These are phyloP conservation scores for Pseudohalonectria lignicola DNA, from an alignment of 2,329 filamentous ascomycete species.

Conservation along the genomic window DNA sequence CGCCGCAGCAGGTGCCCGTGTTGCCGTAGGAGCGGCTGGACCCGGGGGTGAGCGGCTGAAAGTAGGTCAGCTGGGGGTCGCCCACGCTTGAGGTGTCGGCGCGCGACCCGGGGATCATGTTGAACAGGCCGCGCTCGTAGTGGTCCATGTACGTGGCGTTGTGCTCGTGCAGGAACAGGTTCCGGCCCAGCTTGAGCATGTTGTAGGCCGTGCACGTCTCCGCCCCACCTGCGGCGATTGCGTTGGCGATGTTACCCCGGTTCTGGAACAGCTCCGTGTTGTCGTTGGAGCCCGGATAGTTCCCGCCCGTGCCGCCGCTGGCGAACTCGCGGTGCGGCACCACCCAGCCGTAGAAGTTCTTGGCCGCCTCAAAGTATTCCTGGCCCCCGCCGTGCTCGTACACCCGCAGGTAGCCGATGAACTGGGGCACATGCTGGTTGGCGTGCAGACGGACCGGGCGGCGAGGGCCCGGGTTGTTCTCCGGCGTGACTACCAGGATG, in stretches of 20 bases:
- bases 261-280: slow-evolving; percentile 21
- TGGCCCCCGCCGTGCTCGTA: slow-evolving; percentile 17
- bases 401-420: slow-evolving; percentile 18
- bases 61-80: slow-evolving; percentile 17
- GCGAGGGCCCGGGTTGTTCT: slow-evolving; percentile 17
- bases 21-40: slow-evolving; percentile 17
- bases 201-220: slow-evolving; percentile 22
- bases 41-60: slow-evolving; percentile 17
- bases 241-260: slow-evolving; percentile 19
- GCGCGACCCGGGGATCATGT: slow-evolving; percentile 20
- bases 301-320: slow-evolving; percentile 17
- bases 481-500: slow-evolving; percentile 15
- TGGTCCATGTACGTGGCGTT: slow-evolving; percentile 20
- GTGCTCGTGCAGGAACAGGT: slow-evolving; percentile 19
- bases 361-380: slow-evolving; percentile 17
- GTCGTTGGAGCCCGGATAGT: slow-evolving; percentile 17
- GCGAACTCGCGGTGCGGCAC: slow-evolving; percentile 19
- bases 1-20: slow-evolving; percentile 20
- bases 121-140: slow-evolving; percentile 21
- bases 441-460: slow-evolving; percentile 17
- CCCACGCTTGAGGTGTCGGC: slow-evolving; percentile 13
- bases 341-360: slow-evolving; percentile 21
- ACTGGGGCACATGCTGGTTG: slow-evolving; percentile 19
- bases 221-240: slow-evolving; percentile 14
- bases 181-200: slow-evolving; percentile 18